Evolutionary conservation across 2,329 filamentous ascomycete genomes (phyloP).

Genomic region (Colletotrichum kahawae): DNA sequence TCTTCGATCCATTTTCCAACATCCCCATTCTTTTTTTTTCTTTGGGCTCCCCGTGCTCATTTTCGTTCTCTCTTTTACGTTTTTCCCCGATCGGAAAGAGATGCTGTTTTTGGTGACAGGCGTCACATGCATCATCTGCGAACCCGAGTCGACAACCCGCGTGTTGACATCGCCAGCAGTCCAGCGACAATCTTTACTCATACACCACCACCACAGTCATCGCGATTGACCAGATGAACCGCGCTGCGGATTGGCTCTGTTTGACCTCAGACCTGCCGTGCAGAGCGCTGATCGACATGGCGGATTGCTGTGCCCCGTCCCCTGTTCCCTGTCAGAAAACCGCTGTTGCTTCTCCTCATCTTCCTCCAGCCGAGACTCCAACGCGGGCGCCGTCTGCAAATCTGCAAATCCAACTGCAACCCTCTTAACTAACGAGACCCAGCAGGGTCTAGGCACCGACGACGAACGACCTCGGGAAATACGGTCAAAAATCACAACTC

Average conservation of each 20-base stretch:
- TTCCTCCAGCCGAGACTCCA: neutral
- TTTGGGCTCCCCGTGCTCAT: neutral
- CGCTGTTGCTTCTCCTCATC: neutral
- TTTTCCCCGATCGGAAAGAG: neutral
- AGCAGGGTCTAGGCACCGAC: neutral
- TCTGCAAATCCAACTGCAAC: neutral
- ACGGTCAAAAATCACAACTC: neutral
- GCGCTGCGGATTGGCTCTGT: neutral
- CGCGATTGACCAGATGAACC: neutral
- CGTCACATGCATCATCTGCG: neutral
- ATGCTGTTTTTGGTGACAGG: neutral
- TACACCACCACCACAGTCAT: neutral
- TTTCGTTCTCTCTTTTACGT: neutral
- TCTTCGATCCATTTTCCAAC: neutral
- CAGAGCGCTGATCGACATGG: neutral
- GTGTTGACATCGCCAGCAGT: neutral
- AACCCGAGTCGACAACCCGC: neutral
- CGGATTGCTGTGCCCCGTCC: neutral
- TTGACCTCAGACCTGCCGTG: neutral
- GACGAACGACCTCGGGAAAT: neutral
- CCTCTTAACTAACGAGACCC: neutral
- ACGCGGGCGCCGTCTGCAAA: neutral
- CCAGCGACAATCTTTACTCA: neutral
- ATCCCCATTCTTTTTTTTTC: neutral
- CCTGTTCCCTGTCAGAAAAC: constrained; percentile 1